Base-by-base conservation (phyloP, 164 flowering plant species). In the Magnolia changhungtana region DNA sequence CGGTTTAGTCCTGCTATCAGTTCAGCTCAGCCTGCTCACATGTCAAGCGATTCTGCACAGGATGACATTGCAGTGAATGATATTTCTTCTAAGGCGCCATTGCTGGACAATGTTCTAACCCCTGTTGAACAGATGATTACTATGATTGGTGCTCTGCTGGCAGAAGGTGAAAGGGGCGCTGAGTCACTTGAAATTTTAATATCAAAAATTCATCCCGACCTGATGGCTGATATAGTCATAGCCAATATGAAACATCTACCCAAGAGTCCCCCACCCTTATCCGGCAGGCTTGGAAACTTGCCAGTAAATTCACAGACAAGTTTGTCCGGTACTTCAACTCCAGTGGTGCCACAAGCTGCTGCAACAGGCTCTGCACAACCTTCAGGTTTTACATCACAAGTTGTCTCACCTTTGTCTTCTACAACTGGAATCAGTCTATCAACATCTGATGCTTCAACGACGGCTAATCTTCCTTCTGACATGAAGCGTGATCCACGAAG, bases 81-180 rank as follows among this genome's bases (percentile, higher is more conserved):
- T 75, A 73, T 76, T 11, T 75, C 91, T 65, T 68, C 87, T 71
- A 87, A 83, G 76, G 80, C 68, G 75, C 84, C 93, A 70, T 59
- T 80, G 63, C 69, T 86, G 79, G 90, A 85, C 69, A 76, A 79
- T 78, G 90, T 83, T 77, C 81, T 91, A 82, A 90, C 87, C 70
- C 98, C 98, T 73, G 93, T 87, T 24, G 97, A 94, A 77, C 92
- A 96, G 85, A 96, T 96, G 97, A 90, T 94, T 82, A 86, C 94
- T 65, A 87, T 96, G 92, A 96, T 96, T 82, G 97, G 93, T 78
- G 99, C 99, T 76, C 83, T 96, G 78, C 83, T 96, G 73, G 98
- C 95, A 37, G 96, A 94, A 87, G 99, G 99, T 49, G 98, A 96
- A 81, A 87, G 96, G 78, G 99, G 98, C 51, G 97, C 92, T 50